Evolutionary conservation across 495 filamentous ascomycete genomes (phyloP), one percentile per base, ranked within the genome.

Genomic region (Eremomyces bilateralis): DNA sequence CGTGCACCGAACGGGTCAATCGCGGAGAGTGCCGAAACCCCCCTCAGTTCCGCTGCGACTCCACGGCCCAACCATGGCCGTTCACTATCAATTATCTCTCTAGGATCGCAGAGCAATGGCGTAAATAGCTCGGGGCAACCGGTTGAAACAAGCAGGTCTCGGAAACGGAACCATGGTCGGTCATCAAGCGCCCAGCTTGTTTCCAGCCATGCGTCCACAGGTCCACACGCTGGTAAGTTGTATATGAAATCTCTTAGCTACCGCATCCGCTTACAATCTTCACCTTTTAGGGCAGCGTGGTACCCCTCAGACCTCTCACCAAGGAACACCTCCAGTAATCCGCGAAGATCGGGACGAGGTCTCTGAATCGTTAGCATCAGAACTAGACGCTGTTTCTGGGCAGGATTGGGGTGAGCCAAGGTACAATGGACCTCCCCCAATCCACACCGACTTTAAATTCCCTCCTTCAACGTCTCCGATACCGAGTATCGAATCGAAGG

Each of bases 11-110:
- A 46, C 38, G n/a, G 40, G 36, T 0, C 48, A 40, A 27, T 21
- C 29, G 4, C 41, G 24, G 24, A 27, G 8, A 13, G 24, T 27
- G 24, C 41, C 4, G 25, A 36, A 12, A n/a, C n/a, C 43, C 32
- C 19, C 38, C 48, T n/a, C 21, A 18, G 10, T 29, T 37, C 29
- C 22, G 35, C 16, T 35, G 42, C 38, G 46, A 39, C 24, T 31
- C 31, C 20, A 21, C 39, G 21, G 31, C 39, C 12, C 30, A 65
- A 60, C 42, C 75, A 80, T 49, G 67, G 72, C 40, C 56, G 85
- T 49, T 93, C 85, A 0, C 67, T 97, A 20, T 94, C 88, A n/a
- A 95, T 97, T 41, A 69, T 94, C 15, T 95, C 88, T 3, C 66
- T 95, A 42, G 80, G 80, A 12, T 73, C 67, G 32, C 70, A 72